phyloP scores from a whole-genome alignment of 129 eudicot species.

The Kitagawia praeruptora region DNA sequence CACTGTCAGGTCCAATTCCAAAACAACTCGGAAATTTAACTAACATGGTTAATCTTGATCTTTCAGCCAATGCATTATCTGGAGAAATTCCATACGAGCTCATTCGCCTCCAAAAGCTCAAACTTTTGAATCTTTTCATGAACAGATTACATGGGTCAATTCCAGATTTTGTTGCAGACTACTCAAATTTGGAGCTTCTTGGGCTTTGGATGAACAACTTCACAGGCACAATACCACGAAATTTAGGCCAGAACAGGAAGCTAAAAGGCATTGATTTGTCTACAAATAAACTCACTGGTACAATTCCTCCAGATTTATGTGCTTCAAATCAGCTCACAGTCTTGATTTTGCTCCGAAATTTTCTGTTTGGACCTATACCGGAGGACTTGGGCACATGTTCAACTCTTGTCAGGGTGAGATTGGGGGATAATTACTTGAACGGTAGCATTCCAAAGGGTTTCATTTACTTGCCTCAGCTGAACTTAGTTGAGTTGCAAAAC shows the following conservation, averaged over 20 bases:
- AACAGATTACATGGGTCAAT: slow-evolving; percentile 85
- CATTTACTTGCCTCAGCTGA: slow-evolving; percentile 69
- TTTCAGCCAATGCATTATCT: slow-evolving; percentile 64
- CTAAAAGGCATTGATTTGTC: slow-evolving; percentile 81
- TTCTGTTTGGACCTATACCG: slow-evolving; percentile 86
- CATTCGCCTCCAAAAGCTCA: slow-evolving; percentile 34
- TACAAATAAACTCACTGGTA: slow-evolving; percentile 93
- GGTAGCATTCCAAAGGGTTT: slow-evolving; percentile 83
- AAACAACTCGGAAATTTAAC: slow-evolving; percentile 72
- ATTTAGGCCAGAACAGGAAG: slow-evolving; percentile 59
- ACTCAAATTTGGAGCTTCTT: slow-evolving; percentile 44
- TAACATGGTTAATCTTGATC: slow-evolving; percentile 65
- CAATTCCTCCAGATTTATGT: slow-evolving; percentile 68
- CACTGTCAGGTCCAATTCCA: slow-evolving; percentile 71
- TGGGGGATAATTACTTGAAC: slow-evolving; percentile 81
- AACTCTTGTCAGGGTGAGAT: slow-evolving; percentile 74
- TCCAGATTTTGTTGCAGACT: slow-evolving; percentile 80
- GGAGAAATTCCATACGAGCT: slow-evolving; percentile 84
- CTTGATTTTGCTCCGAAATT: slow-evolving; percentile 59
- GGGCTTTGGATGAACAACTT: slow-evolving; percentile 85
- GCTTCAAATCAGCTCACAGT: slow-evolving; percentile 52
- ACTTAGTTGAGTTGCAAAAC: slow-evolving; percentile 68
- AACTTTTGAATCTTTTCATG: slow-evolving; percentile 75
- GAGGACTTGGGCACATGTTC: slow-evolving; percentile 60
- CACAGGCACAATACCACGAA: slow-evolving; percentile 72